These are phyloP conservation scores for Kwoniella pini DNA, from an alignment of 768 basidiomycete genomes.

Conservation along the genomic window DNA sequence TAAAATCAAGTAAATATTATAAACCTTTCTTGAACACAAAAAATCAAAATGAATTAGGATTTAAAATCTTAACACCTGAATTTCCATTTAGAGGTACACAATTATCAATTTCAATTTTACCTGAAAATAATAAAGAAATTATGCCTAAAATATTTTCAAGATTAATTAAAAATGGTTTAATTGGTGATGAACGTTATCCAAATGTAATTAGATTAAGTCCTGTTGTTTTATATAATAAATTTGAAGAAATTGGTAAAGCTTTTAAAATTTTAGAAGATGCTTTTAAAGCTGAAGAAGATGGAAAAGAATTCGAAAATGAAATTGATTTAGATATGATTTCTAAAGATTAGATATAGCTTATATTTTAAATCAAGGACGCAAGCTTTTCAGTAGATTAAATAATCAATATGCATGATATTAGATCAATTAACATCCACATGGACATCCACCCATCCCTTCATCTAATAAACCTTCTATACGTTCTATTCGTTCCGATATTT, in stretches of 20 bases:
- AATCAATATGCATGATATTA: neutral
- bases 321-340: slow-evolving; percentile 17
- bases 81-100: slow-evolving; percentile 76
- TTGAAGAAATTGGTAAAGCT: slow-evolving; percentile 72
- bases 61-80: slow-evolving; percentile 90
- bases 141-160: slow-evolving; percentile 72
- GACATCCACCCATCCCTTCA: slow-evolving; percentile 42
- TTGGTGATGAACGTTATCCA: slow-evolving; percentile 88
- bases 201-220: slow-evolving; percentile 90
- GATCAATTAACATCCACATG: slow-evolving; percentile 27
- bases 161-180: slow-evolving; percentile 70
- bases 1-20: slow-evolving; percentile 67
- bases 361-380: no score
- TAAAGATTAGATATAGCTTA: slow-evolving; percentile 10
- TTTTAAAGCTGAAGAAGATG: slow-evolving; percentile 39
- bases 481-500: slow-evolving; percentile 38
- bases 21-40: no score
- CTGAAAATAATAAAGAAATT: slow-evolving; percentile 57
- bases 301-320: neutral
- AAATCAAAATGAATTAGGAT: slow-evolving; percentile 59
- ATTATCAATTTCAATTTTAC: slow-evolving; percentile 69
- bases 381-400: neutral
- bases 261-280: slow-evolving; percentile 65
- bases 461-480: slow-evolving; percentile 40
- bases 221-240: slow-evolving; percentile 80